phyloP scores from a whole-genome alignment of 1,284 basidiomycete species.

The Kalmanozyma brasiliensis region DNA sequence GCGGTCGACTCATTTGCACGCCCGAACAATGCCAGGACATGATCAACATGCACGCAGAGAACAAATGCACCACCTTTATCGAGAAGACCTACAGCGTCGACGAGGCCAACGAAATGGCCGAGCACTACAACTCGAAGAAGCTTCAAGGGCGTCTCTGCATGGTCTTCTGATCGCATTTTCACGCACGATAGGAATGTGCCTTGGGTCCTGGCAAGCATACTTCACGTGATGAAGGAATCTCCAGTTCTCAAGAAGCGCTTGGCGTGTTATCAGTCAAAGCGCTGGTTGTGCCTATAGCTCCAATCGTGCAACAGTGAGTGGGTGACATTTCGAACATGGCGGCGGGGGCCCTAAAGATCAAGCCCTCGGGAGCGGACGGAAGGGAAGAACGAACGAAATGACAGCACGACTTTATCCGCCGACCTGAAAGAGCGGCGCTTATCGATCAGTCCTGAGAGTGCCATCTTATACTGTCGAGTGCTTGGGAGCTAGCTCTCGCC shows the following conservation, averaged over 20 bases:
- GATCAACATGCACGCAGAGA: constrained; percentile 54
- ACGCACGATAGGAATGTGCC: neutral
- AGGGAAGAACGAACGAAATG: no score
- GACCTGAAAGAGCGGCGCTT: no score
- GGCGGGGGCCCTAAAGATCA: no score
- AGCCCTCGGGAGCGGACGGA: no score
- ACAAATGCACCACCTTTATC: constrained; percentile 51
- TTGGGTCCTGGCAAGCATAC: neutral
- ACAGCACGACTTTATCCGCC: no score
- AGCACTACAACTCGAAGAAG: constrained; percentile 52
- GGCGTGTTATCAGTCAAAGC: no score
- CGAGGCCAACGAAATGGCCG: constrained; percentile 52
- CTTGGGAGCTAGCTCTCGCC: no score
- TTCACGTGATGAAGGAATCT: no score
- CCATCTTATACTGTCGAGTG: neutral
- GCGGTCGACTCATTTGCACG: constrained; percentile 59
- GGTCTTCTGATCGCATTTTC: constrained; percentile 27
- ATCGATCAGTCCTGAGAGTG: neutral
- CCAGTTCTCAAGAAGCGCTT: no score
- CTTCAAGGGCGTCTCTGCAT: constrained; percentile 55
- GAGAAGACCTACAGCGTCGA: constrained; percentile 61
- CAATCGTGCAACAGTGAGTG: no score
- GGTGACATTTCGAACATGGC: no score
- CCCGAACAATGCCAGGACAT: constrained; percentile 58
- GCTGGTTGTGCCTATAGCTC: no score